phyloP scores from a whole-genome alignment of 768 basidiomycete species.

The Tylopilus sp. region DNA sequence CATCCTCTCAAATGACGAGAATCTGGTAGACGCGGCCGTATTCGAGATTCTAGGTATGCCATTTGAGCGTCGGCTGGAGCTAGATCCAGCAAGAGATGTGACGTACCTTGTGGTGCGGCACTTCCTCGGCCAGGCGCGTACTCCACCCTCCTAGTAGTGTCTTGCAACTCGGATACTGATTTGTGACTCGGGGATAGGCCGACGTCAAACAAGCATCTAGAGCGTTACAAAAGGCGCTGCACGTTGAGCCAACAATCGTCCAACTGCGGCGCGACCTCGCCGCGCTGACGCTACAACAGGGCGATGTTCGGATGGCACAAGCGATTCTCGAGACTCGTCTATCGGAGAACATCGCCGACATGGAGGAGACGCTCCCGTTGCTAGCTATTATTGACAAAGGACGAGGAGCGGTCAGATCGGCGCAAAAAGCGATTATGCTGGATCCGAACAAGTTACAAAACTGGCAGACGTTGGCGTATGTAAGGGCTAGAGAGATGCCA shows the following conservation, averaged over 20 bases:
- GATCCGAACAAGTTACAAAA: conserved; percentile 41
- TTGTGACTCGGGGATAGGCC: conserved; percentile 37
- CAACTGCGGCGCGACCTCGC: conserved; percentile 55
- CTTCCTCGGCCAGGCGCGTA: conserved; percentile 65
- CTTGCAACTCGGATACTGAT: not conserved
- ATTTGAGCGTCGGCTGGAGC: conserved; percentile 54
- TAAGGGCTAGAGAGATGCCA: conserved; percentile 32
- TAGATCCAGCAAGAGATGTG: conserved; percentile 71
- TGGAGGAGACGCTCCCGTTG: conserved; percentile 44
- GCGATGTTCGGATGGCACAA: conserved; percentile 38
- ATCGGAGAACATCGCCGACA: conserved; percentile 33
- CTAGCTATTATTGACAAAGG: conserved; percentile 43
- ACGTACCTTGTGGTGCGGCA: conserved; percentile 71
- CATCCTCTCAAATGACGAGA: conserved; percentile 72
- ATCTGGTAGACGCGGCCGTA: conserved; percentile 80
- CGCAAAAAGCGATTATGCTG: conserved; percentile 64
- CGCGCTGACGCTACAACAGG: conserved; percentile 48
- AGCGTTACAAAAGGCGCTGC: conserved; percentile 55
- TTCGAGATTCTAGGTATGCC: conserved; percentile 75
- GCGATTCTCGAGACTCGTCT: conserved; percentile 42
- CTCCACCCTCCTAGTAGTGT: not conserved
- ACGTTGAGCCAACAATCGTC: conserved; percentile 49
- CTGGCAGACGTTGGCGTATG: conserved; percentile 63
- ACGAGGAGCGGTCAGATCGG: conserved; percentile 37
- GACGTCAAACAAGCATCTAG: conserved; percentile 47